Evolutionary conservation across 202 grass and related monocot species (phyloP).

Genomic region (Setaria italica): DNA sequence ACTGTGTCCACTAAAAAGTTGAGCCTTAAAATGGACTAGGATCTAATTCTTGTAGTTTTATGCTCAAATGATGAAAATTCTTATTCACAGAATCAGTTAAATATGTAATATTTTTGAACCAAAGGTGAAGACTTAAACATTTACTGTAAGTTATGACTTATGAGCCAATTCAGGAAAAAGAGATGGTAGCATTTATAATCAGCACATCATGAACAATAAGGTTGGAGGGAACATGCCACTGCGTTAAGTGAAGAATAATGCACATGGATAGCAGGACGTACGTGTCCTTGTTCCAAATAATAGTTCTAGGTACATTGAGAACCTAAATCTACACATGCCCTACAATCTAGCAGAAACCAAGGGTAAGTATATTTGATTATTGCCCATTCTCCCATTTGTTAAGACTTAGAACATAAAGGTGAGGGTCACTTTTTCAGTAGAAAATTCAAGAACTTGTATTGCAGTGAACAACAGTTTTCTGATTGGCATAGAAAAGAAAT

Average conservation of each 20-base stretch:
- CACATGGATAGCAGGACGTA: not conserved
- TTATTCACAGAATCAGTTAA: not conserved
- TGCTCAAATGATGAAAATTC: not conserved
- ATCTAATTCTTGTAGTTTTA: not conserved
- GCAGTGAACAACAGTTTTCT: not conserved
- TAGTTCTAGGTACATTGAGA: not conserved
- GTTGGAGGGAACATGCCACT: not conserved
- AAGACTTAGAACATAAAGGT: not conserved
- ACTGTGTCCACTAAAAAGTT: not conserved
- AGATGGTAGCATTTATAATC: no score
- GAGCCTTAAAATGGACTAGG: constrained; percentile 19
- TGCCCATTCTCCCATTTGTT: no score
- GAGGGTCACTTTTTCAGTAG: not conserved
- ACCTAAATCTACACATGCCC: no score
- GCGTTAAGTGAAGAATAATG: not conserved
- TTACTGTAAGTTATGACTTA: not conserved
- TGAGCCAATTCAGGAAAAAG: no score
- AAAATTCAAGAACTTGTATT: not conserved
- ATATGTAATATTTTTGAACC: not conserved
- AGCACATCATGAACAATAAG: not conserved
- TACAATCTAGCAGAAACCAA: not conserved
- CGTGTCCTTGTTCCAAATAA: not conserved
- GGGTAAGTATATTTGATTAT: no score
- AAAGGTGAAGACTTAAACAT: not conserved
- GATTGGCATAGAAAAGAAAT: not conserved